Evolutionary conservation across 2,329 filamentous ascomycete species (phyloP).

Genomic region (Aspergillus tamarii): DNA sequence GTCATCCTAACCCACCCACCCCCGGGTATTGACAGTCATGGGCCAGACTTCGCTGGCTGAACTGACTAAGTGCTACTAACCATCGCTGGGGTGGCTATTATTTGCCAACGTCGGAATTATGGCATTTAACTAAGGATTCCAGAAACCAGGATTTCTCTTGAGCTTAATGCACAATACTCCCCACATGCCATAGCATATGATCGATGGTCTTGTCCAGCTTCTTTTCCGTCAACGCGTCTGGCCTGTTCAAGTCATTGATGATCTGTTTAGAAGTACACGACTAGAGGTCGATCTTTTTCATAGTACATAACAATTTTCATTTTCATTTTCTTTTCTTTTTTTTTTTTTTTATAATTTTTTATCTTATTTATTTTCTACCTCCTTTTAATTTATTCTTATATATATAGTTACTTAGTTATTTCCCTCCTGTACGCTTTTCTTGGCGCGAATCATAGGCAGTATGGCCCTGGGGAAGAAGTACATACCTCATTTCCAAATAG

Average conservation of each 20-base stretch:
- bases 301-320: background rate
- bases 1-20: background rate
- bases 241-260: background rate
- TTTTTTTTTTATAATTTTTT: too few species aligned
- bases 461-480: too few species aligned
- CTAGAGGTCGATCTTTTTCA: background rate
- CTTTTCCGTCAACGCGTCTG: background rate
- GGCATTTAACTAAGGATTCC: slow-evolving; percentile 13
- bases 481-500: too few species aligned
- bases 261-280: background rate
- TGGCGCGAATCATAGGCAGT: too few species aligned
- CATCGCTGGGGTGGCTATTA: background rate
- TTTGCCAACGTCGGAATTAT: background rate
- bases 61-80: background rate
- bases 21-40: background rate
- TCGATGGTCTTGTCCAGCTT: background rate
- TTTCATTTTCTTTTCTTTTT: background rate
- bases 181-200: slow-evolving; percentile 12
- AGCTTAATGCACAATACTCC: slow-evolving; percentile 14
- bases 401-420: too few species aligned
- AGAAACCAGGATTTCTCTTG: slow-evolving; percentile 20
- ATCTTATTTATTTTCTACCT: background rate
- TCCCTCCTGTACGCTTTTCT: too few species aligned
- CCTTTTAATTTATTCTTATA: background rate
- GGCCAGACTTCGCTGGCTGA: too few species aligned